A percentile compares a stretch with the other conserved stretches of the same genome.
Conservation (phyloP, 805 yeast genomes). For the Candida patagonica region DNA sequence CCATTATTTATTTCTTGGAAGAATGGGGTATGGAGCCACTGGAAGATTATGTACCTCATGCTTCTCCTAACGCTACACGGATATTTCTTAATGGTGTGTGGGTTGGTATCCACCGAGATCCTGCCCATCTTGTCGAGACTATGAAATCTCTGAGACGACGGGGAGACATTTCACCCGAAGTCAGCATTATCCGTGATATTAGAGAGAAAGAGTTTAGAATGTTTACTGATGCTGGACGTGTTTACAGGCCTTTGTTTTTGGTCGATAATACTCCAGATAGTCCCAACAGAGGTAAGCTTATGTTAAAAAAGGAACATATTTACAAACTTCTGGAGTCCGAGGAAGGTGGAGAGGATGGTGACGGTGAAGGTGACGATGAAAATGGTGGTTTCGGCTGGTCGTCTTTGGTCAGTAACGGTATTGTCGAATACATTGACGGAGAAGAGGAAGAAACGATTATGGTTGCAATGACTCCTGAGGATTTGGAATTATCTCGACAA, state of each 20-base stretch:
- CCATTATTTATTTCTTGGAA: constrained; percentile 83
- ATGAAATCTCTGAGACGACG: constrained; percentile 86
- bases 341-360: constrained; percentile 27
- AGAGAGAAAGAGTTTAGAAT: constrained; percentile 94
- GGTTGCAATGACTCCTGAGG: constrained; percentile 99
- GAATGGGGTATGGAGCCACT: constrained; percentile 99
- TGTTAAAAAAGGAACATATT: constrained; percentile 77
- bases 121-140: constrained; percentile 83
- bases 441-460: constrained; percentile 97
- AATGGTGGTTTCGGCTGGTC: constrained; percentile 73
- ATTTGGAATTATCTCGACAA: constrained; percentile 55
- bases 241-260: constrained; percentile 89
- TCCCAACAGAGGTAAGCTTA: constrained; percentile 59
- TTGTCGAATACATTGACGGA: constrained; percentile 95
- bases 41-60: constrained; percentile 90
- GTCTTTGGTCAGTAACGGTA: constrained; percentile 70
- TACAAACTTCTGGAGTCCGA: constrained; percentile 46
- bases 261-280: constrained; percentile 65
- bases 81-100: constrained; percentile 98
- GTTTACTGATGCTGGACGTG: constrained; percentile 98
- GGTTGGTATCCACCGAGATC: constrained; percentile 98
- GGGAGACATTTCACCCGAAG: constrained; percentile 94
- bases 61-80: constrained; percentile 83
- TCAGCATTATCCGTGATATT: constrained; percentile 91
- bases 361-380: constrained; percentile 26